Percentiles rank a stretch among this genome's conserved stretches.
phyloP scores from a whole-genome alignment of 1,284 basidiomycete genomes.

The Athelia psychrophila region DNA sequence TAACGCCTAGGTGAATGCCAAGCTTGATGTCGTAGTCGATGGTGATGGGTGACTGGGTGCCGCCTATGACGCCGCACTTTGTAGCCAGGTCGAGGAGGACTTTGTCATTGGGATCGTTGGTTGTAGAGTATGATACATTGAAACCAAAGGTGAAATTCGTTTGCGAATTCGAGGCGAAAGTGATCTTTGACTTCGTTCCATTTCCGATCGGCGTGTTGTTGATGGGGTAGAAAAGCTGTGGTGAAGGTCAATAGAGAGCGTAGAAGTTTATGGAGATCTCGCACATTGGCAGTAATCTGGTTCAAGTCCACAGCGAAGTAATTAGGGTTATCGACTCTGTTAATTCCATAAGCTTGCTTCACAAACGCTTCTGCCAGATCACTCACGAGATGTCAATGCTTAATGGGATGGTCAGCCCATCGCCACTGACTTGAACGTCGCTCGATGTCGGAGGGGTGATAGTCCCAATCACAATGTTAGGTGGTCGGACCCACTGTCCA shows the following conservation, averaged over 20 bases:
- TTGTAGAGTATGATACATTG: conserved; percentile 64
- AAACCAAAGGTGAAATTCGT: conserved; percentile 86
- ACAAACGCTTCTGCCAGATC: too few relatives aligned
- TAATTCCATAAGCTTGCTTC: conserved; percentile 67
- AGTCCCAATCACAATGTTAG: conserved; percentile 61
- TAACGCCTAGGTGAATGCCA: conserved; percentile 35
- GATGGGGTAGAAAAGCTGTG: conserved; percentile 72
- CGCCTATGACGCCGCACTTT: conserved; percentile 64
- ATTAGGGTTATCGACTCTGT: conserved; percentile 86
- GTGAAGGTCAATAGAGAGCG: too few relatives aligned
- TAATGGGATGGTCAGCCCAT: not conserved
- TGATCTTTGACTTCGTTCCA: conserved; percentile 58
- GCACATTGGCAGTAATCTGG: conserved; percentile 64
- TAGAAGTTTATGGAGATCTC: too few relatives aligned
- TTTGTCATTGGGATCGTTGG: conserved; percentile 52
- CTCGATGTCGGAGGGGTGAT: conserved; percentile 21
- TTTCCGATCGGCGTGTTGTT: conserved; percentile 68
- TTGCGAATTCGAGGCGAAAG: conserved; percentile 61
- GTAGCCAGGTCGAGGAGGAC: conserved; percentile 65
- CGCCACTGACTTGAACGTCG: conserved; percentile 1
- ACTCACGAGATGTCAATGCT: conserved; percentile 10
- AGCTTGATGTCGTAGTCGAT: conserved; percentile 74
- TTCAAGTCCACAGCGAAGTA: conserved; percentile 78
- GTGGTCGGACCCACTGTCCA: conserved; percentile 76
- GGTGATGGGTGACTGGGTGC: conserved; percentile 48